These are phyloP conservation scores for Fusarium ambrosium DNA, from an alignment of 2,329 filamentous ascomycete species.

Conservation along the genomic window DNA sequence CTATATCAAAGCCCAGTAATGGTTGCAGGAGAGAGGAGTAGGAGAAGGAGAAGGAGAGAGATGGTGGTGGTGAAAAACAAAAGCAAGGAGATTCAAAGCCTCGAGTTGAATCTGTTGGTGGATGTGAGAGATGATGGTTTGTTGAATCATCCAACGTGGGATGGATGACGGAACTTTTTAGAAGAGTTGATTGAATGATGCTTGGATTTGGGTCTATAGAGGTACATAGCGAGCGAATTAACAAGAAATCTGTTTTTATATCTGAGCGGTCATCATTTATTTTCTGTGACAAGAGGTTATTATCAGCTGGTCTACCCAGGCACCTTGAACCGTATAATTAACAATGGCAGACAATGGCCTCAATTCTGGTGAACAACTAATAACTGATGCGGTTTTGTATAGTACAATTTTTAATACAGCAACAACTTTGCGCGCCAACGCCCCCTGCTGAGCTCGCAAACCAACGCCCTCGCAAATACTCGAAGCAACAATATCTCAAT, in stretches of 20 bases:
- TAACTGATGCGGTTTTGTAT: slow-evolving; percentile 26
- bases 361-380: slow-evolving; percentile 26
- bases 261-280: neutral
- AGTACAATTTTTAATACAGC: slow-evolving; percentile 27
- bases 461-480: slow-evolving; percentile 27
- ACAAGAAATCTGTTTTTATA: slow-evolving; percentile 32
- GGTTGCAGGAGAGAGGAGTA: neutral
- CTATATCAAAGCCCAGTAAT: slow-evolving; percentile 25
- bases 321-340: neutral
- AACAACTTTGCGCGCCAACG: slow-evolving; percentile 8
- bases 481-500: slow-evolving; percentile 33
- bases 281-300: neutral
- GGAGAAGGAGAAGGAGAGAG: slow-evolving; percentile 2
- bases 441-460: slow-evolving; percentile 16
- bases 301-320: neutral
- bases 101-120: slow-evolving; percentile 9
- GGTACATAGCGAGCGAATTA: slow-evolving; percentile 43
- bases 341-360: slow-evolving; percentile 1
- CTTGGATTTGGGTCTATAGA: slow-evolving; percentile 37
- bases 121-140: neutral
- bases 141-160: slow-evolving; percentile 4
- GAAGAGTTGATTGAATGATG: slow-evolving; percentile 30
- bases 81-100: neutral
- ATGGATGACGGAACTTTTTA: slow-evolving; percentile 20
- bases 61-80: neutral